Percentiles rank a stretch among this genome's conserved stretches.
Conservation (phyloP, 2,329 filamentous ascomycete genomes). For the Metarhizium humberi region DNA sequence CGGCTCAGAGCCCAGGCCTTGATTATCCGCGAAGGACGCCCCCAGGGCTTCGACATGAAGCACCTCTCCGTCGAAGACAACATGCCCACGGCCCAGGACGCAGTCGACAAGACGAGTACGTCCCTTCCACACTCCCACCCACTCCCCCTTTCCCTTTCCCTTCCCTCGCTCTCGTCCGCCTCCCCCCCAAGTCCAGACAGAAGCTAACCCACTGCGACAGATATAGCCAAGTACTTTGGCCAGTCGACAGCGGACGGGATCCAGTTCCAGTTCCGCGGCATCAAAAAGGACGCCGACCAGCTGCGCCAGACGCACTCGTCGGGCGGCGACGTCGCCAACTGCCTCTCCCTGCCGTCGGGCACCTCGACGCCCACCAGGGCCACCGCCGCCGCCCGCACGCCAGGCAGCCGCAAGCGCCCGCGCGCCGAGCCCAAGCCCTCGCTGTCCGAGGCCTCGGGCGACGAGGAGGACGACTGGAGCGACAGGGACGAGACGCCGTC, state of each 20-base stretch:
- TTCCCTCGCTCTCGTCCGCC: too few relatives aligned
- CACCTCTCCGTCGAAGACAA: constrained; percentile 27
- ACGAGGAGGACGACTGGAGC: constrained; percentile 6
- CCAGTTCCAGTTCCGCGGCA: constrained; percentile 49
- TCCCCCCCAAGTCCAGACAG: not conserved
- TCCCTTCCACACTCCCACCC: not conserved
- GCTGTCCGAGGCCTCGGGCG: constrained; percentile 16
- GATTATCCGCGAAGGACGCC: constrained; percentile 26
- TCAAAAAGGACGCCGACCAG: constrained; percentile 43
- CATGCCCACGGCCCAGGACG: constrained; percentile 28
- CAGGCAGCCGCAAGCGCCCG: constrained; percentile 14
- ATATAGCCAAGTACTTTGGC: constrained; percentile 51
- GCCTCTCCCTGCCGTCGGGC: constrained; percentile 19
- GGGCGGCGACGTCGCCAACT: constrained; percentile 35
- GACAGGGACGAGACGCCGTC: constrained; percentile 23
- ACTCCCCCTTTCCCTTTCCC: not conserved
- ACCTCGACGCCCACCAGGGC: constrained; percentile 16
- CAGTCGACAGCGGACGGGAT: constrained; percentile 48
- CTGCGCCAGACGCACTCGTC: constrained; percentile 34
- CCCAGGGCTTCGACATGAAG: constrained; percentile 31
- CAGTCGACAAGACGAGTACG: constrained; percentile 33
- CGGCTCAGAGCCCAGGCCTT: constrained; percentile 32
- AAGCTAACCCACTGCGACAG: constrained; percentile 24
- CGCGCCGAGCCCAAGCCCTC: constrained; percentile 14
- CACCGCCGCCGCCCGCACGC: constrained; percentile 8